Evolutionary conservation across 371 early-diverging fungal species (phyloP).

Genomic region (Blakeslea trispora): DNA sequence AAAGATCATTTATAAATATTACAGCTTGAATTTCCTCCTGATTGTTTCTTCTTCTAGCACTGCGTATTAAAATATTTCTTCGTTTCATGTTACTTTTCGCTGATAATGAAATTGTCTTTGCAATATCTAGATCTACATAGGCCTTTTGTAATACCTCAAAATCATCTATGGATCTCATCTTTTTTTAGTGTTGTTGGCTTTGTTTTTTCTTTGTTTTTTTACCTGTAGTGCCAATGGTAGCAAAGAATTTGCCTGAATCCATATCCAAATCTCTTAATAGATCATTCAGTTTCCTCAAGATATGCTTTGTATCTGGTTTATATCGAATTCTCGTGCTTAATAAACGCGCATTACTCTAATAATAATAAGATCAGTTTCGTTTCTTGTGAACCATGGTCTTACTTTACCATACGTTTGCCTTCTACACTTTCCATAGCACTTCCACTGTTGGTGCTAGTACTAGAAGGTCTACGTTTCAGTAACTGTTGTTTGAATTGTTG

Average conservation of each 20-base stretch:
- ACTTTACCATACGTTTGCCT: constrained; percentile 21
- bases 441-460: constrained; percentile 35
- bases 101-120: constrained; percentile 49
- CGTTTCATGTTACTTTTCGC: constrained; percentile 49
- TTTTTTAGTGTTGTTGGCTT: too few species aligned
- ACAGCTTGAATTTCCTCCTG: constrained; percentile 29
- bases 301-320: constrained; percentile 50
- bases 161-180: too few species aligned
- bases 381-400: not conserved
- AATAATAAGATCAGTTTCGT: not conserved
- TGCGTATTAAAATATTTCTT: constrained; percentile 32
- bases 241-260: constrained; percentile 50
- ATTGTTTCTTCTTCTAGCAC: constrained; percentile 30
- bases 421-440: constrained; percentile 20
- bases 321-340: constrained; percentile 41
- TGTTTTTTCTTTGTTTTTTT: constrained; percentile 2
- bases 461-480: constrained; percentile 24
- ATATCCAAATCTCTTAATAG: constrained; percentile 40
- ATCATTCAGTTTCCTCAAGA: constrained; percentile 48
- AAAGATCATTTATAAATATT: not conserved
- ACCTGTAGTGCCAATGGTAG: constrained; percentile 46
- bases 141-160: constrained; percentile 48
- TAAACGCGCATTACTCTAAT: constrained; percentile 24
- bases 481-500: constrained; percentile 15
- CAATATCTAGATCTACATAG: constrained; percentile 51